These are phyloP conservation scores for sweet orange (Citrus sinensis) DNA, from an alignment of 345 rosid genomes.

Conservation along the genomic window DNA sequence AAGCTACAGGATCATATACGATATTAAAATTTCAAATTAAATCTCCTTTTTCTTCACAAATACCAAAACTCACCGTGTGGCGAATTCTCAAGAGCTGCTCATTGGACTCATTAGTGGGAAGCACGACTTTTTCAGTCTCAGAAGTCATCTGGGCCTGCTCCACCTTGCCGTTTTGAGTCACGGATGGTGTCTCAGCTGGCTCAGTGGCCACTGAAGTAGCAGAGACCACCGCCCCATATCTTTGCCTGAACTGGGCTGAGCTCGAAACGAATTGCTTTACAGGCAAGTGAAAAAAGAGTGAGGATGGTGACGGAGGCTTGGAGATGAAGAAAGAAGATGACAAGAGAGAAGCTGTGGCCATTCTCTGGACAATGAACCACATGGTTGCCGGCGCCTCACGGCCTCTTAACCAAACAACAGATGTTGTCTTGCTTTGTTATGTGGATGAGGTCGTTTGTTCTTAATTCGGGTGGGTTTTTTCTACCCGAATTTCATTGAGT, in stretches of 20 bases:
- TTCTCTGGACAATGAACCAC: constrained; percentile 13
- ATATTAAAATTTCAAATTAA: neutral
- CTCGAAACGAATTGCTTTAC: constrained; percentile 37
- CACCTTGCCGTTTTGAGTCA: constrained; percentile 10
- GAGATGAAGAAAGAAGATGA: constrained; percentile 33
- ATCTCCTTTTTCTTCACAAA: neutral
- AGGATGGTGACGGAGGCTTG: constrained; percentile 31
- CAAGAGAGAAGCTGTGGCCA: constrained; percentile 49
- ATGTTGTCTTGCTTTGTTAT: neutral
- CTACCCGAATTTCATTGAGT: neutral
- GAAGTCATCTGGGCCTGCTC: constrained; percentile 27
- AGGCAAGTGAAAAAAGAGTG: constrained; percentile 33
- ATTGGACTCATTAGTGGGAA: constrained; percentile 85
- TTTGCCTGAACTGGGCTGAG: constrained; percentile 28
- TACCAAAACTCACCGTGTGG: constrained; percentile 58
- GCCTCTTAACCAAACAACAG: neutral
- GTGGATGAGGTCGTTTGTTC: constrained; percentile 5
- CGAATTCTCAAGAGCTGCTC: constrained; percentile 70
- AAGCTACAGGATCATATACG: neutral
- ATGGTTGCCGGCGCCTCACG: neutral
- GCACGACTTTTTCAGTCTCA: constrained; percentile 35
- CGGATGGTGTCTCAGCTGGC: constrained; percentile 37
- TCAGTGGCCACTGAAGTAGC: constrained; percentile 46
- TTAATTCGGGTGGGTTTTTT: neutral
- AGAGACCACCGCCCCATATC: constrained; percentile 11